Conservation (phyloP, 2,329 filamentous ascomycete species). For the Nemania sp. region DNA sequence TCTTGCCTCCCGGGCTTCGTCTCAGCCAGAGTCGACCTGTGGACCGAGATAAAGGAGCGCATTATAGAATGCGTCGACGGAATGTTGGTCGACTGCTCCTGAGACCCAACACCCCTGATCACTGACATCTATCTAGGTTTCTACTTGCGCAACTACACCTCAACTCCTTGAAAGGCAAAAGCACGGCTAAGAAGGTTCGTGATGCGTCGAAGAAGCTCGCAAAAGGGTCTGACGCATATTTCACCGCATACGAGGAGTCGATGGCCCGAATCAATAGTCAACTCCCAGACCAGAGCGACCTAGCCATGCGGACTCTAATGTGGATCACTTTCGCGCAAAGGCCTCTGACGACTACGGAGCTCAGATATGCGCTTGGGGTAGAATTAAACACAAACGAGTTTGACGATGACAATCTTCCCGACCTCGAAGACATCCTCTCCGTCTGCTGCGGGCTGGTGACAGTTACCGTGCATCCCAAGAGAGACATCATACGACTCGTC, state of each 20-base stretch:
- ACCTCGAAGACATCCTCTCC: constrained; percentile 42
- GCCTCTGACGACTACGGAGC: constrained; percentile 42
- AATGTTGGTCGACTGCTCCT: constrained; percentile 32
- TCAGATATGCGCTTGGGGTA: constrained; percentile 50
- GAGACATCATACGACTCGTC: constrained; percentile 46
- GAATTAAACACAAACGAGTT: constrained; percentile 36
- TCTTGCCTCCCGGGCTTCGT: constrained; percentile 29
- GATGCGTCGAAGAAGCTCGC: constrained; percentile 40
- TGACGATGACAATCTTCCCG: constrained; percentile 43
- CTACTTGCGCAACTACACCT: constrained; percentile 47
- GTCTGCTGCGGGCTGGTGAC: constrained; percentile 49
- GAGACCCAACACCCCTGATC: background rate
- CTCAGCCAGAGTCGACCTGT: constrained; percentile 22
- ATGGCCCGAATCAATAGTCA: constrained; percentile 50
- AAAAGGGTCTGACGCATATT: constrained; percentile 40
- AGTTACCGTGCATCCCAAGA: constrained; percentile 47
- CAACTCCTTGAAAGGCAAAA: constrained; percentile 41
- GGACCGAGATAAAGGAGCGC: constrained; percentile 30
- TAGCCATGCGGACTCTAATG: constrained; percentile 45
- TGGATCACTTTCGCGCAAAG: constrained; percentile 48
- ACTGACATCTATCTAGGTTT: constrained; percentile 40
- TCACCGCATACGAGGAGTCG: constrained; percentile 47
- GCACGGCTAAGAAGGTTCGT: constrained; percentile 41
- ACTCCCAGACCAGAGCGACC: constrained; percentile 31
- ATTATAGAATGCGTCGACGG: constrained; percentile 38